Percentiles rank a stretch among this genome's conserved stretches.
Evolutionary conservation across 768 basidiomycete species (phyloP).

Genomic region (Tulasnella calospora): DNA sequence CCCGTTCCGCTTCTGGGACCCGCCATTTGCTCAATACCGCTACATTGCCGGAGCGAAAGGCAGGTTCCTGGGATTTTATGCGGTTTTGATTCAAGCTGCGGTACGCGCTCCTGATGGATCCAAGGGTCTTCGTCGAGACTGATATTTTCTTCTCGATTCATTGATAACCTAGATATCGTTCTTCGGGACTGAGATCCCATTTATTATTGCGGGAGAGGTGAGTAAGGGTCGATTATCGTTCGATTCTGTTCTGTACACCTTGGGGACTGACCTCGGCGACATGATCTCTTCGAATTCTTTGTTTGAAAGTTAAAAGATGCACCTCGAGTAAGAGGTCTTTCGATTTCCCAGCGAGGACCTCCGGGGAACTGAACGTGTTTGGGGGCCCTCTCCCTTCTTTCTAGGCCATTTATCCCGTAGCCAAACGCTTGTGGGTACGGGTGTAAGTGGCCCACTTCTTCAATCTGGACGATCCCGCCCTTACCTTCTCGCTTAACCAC

Average conservation of each 20-base stretch:
- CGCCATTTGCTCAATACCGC: neutral
- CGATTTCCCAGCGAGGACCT: neutral
- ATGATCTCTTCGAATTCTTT: neutral
- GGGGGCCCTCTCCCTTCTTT: neutral
- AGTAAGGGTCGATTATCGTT: neutral
- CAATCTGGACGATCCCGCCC: too few relatives aligned
- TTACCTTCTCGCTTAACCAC: too few relatives aligned
- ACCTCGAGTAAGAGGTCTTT: neutral
- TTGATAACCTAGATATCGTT: neutral
- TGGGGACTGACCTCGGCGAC: neutral
- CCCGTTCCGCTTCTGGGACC: neutral
- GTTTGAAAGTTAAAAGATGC: constrained; percentile 10
- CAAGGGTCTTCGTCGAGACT: too few relatives aligned
- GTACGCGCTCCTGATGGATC: neutral
- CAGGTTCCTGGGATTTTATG: neutral
- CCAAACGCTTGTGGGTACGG: constrained; percentile 7
- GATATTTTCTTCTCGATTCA: neutral
- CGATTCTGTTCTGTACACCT: neutral
- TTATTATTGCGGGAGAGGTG: constrained; percentile 21
- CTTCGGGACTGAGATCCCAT: constrained; percentile 19
- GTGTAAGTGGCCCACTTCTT: neutral
- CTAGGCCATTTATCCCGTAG: neutral
- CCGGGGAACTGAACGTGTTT: neutral
- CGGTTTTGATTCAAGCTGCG: constrained; percentile 7
- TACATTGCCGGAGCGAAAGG: constrained; percentile 8